Evolutionary conservation across 2,329 filamentous ascomycete genomes (phyloP).

Genomic region (Knoxdaviesia capensis): DNA sequence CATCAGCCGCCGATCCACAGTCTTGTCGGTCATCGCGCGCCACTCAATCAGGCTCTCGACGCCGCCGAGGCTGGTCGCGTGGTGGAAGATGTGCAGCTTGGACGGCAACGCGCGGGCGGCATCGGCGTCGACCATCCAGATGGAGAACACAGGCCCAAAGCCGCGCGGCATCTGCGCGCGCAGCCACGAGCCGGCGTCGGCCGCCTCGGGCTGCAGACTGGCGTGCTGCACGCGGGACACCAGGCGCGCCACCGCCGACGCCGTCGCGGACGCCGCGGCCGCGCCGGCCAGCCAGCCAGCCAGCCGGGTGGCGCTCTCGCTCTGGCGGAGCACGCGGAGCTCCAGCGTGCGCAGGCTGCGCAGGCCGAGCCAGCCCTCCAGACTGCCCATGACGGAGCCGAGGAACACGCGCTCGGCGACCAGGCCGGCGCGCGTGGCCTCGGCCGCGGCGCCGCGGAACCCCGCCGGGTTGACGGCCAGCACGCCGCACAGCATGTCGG

Average conservation of each 20-base stretch:
- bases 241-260: conserved; percentile 23
- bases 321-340: conserved; percentile 61
- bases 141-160: conserved; percentile 71
- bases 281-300: conserved; percentile 50
- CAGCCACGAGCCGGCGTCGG: conserved; percentile 48
- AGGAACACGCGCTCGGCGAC: conserved; percentile 52
- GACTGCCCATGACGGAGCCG: conserved; percentile 67
- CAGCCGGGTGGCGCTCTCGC: conserved; percentile 44
- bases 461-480: conserved; percentile 41
- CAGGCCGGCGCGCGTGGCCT: conserved; percentile 40
- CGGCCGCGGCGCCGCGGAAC: conserved; percentile 14
- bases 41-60: conserved; percentile 96
- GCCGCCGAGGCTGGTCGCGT: conserved; percentile 83
- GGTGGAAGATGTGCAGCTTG: conserved; percentile 68
- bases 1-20: conserved; percentile 51
- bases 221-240: conserved; percentile 54
- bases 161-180: conserved; percentile 77
- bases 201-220: conserved; percentile 48
- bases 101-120: conserved; percentile 53
- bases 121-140: conserved; percentile 40
- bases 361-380: conserved; percentile 86
- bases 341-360: conserved; percentile 73
- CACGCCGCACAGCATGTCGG: conserved; percentile 78
- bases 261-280: conserved; percentile 12
- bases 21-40: conserved; percentile 68